Percentiles rank a stretch among this genome's conserved stretches.
Evolutionary conservation across 345 rosid species (phyloP).

Genomic region (Syzygium aqueum): DNA sequence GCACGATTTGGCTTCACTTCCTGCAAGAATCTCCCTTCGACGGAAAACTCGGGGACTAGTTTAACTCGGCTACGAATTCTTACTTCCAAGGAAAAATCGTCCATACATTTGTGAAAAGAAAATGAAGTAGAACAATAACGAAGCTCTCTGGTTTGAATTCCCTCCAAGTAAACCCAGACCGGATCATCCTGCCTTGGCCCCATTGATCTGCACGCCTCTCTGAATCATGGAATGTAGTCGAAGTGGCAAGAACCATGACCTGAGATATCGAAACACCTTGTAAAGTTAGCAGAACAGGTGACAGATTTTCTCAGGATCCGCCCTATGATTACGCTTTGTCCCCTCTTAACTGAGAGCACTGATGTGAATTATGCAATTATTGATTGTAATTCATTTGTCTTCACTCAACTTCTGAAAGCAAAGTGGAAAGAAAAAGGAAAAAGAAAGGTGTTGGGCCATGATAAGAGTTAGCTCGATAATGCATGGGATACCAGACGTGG

Average conservation of each 20-base stretch:
- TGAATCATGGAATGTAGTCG: conserved; percentile 2
- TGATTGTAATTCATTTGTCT: neutral
- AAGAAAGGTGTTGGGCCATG: neutral
- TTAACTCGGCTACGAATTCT: neutral
- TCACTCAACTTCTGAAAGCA: neutral
- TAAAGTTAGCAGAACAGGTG: neutral
- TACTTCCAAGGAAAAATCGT: neutral
- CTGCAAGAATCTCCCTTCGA: neutral
- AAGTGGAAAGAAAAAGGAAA: neutral
- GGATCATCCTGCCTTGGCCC: neutral
- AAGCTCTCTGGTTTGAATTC: neutral
- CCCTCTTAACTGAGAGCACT: neutral
- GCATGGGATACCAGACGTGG: neutral
- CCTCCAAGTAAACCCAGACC: neutral
- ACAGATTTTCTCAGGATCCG: neutral
- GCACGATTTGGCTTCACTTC: neutral
- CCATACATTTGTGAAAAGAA: neutral
- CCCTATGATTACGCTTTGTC: neutral
- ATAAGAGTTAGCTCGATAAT: neutral
- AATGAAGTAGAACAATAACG: neutral
- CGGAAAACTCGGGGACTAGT: neutral
- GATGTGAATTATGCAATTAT: neutral
- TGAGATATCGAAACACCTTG: neutral
- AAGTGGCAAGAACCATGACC: conserved; percentile 14
- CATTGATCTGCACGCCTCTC: neutral